Conservation (phyloP, 2,329 filamentous ascomycete genomes). For the Trichoderma koningii region DNA sequence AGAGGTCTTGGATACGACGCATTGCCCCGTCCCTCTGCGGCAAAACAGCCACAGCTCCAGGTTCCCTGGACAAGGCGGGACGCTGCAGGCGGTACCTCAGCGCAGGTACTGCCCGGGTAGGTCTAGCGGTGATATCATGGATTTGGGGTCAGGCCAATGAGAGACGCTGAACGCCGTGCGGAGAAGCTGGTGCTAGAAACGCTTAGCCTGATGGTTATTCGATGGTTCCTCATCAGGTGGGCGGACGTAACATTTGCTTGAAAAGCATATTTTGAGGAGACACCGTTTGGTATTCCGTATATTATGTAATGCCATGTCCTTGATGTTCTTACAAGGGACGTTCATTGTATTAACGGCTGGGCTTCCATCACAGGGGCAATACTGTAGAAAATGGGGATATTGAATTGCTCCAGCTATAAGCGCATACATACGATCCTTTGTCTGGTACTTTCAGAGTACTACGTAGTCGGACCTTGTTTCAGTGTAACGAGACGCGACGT, state of each 20-base stretch:
- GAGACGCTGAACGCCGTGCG: background rate
- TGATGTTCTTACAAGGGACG: no score
- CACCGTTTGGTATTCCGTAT: no score
- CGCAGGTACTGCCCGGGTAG: background rate
- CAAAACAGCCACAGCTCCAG: background rate
- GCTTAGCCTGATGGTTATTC: background rate
- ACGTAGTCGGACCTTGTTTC: background rate
- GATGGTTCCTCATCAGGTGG: no score
- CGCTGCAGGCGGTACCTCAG: background rate
- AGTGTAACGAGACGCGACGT: conserved; percentile 21
- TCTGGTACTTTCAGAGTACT: no score
- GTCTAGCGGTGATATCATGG: conserved; percentile 12
- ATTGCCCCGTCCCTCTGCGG: background rate
- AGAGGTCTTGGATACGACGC: conserved; percentile 18
- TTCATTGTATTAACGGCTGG: no score
- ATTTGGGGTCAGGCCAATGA: conserved; percentile 12
- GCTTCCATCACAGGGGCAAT: no score
- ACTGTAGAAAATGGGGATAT: no score
- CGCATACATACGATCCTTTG: no score
- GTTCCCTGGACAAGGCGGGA: conserved; percentile 10
- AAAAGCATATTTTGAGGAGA: no score
- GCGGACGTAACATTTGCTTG: no score
- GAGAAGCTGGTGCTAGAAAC: conserved; percentile 12
- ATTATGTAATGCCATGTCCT: no score
- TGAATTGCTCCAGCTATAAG: no score